These are phyloP conservation scores for Pyrrhoderma lamaoense DNA, from an alignment of 1,284 basidiomycete species.

Conservation along the genomic window DNA sequence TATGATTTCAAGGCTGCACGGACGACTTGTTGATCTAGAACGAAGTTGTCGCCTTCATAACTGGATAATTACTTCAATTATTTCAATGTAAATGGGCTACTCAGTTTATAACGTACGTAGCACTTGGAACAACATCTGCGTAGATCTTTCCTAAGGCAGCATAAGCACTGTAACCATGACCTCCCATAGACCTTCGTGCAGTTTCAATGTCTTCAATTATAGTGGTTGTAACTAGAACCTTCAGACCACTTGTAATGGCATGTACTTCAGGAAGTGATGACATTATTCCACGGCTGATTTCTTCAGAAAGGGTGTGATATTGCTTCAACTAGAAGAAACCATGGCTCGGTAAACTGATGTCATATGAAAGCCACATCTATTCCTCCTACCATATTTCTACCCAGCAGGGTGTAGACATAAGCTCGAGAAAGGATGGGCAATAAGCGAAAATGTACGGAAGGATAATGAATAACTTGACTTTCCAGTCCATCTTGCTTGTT, in stretches of 20 bases:
- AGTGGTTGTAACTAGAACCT: conserved; percentile 50
- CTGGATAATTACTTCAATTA: conserved; percentile 27
- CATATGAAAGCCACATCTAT: not conserved
- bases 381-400: conserved; percentile 47
- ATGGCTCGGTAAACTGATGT: not conserved
- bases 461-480: conserved; percentile 60
- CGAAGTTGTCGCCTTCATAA: conserved; percentile 74
- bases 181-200: conserved; percentile 66
- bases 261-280: conserved; percentile 65
- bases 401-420: conserved; percentile 66
- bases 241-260: conserved; percentile 63
- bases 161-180: conserved; percentile 70
- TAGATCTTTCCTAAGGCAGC: conserved; percentile 60
- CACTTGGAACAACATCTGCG: conserved; percentile 56
- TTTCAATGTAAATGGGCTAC: not conserved
- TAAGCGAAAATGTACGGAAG: conserved; percentile 63
- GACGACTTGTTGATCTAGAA: conserved; percentile 67
- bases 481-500: conserved; percentile 49
- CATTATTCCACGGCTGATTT: conserved; percentile 49
- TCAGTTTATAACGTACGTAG: conserved; percentile 46
- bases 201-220: conserved; percentile 58
- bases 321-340: conserved; percentile 34
- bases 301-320: conserved; percentile 43
- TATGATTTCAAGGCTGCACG: conserved; percentile 61
- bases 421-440: conserved; percentile 62